Evolutionary conservation across 192 early-diverging fungal species (phyloP).

Genomic region (Coemansia sp.): DNA sequence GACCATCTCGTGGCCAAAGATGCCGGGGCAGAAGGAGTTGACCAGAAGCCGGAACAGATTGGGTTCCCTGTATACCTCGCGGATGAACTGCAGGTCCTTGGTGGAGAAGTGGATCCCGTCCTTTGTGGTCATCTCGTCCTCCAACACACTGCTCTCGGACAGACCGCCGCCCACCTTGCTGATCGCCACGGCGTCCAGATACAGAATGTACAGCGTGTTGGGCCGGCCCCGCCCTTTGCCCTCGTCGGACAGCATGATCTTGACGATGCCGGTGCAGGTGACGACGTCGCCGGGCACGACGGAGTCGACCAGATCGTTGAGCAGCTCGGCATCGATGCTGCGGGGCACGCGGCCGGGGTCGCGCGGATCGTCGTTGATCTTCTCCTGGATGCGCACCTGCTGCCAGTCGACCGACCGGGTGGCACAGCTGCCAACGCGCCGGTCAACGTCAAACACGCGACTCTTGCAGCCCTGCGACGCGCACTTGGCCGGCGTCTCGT

Average conservation of each 20-base stretch:
- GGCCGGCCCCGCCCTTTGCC: constrained; percentile 57
- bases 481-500: constrained; percentile 63
- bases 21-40: constrained; percentile 75
- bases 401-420: constrained; percentile 76
- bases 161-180: constrained; percentile 58
- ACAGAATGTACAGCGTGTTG: constrained; percentile 72
- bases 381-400: constrained; percentile 79
- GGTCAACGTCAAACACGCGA: constrained; percentile 62
- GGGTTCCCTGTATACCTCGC: constrained; percentile 60
- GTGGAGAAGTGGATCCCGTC: constrained; percentile 68
- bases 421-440: constrained; percentile 39
- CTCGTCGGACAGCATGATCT: constrained; percentile 65
- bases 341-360: constrained; percentile 73
- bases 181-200: constrained; percentile 69
- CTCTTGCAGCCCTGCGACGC: constrained; percentile 64
- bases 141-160: constrained; percentile 18
- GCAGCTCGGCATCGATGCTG: constrained; percentile 75
- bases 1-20: constrained; percentile 83
- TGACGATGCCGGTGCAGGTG: constrained; percentile 70
- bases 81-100: constrained; percentile 73
- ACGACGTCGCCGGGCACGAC: constrained; percentile 85
- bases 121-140: constrained; percentile 57
- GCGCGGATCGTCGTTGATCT: constrained; percentile 67
- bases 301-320: constrained; percentile 71
- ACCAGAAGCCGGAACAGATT: constrained; percentile 72